Conservation (phyloP, 805 yeast species). For the Wickerhamomyces chambardii region DNA sequence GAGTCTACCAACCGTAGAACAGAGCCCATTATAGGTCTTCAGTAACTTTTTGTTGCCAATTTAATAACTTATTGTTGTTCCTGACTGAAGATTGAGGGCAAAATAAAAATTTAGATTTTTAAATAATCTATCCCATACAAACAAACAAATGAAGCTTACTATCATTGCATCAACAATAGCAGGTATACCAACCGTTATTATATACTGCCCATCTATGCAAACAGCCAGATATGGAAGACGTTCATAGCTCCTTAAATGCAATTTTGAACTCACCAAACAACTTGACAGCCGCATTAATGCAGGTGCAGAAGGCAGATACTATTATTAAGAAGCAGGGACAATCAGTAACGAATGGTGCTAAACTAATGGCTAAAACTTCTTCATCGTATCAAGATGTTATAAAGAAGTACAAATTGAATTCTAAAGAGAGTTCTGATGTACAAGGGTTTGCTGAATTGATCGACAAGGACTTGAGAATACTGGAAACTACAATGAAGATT, state of each 20-base stretch:
- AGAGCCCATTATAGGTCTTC: not conserved
- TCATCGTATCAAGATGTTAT: not conserved
- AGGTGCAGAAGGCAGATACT: slow-evolving; percentile 12
- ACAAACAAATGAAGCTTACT: no score
- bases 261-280: slow-evolving; percentile 1
- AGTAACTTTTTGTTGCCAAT: not conserved
- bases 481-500: slow-evolving; percentile 46
- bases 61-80: not conserved
- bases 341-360: slow-evolving; percentile 1
- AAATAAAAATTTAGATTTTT: no score
- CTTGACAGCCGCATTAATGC: slow-evolving; percentile 1
- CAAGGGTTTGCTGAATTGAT: slow-evolving; percentile 57
- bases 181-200: no score
- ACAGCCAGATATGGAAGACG: not conserved
- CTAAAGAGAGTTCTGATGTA: slow-evolving; percentile 18
- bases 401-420: slow-evolving; percentile 1
- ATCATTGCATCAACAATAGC: no score
- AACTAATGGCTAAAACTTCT: not conserved
- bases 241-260: not conserved
- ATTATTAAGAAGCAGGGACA: slow-evolving; percentile 12
- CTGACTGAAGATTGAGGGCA: no score
- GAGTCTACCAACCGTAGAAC: not conserved
- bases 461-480: slow-evolving; percentile 63
- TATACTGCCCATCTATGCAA: no score
- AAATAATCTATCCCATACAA: no score